Conservation (phyloP, 2,329 filamentous ascomycete genomes). For the Pseudogymnoascus sp. region DNA sequence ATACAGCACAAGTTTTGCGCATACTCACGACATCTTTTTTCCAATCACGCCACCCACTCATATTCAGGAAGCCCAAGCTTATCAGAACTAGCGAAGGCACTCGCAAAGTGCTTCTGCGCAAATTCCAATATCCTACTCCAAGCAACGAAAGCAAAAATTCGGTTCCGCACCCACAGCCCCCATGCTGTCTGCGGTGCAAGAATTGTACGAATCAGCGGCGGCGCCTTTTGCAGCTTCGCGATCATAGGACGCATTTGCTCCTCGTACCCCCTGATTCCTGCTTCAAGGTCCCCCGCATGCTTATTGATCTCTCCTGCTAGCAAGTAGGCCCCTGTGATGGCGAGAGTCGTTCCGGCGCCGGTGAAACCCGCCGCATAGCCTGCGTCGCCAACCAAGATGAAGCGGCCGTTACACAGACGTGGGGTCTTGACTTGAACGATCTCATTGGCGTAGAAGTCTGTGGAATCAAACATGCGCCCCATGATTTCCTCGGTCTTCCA, state of each 20-base stretch:
- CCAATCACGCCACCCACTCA: slow-evolving; percentile 17
- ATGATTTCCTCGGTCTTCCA: slow-evolving; percentile 35
- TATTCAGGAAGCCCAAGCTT: slow-evolving; percentile 33
- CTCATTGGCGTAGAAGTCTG: slow-evolving; percentile 33
- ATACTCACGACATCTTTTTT: slow-evolving; percentile 11
- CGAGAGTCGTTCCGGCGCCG: slow-evolving; percentile 34
- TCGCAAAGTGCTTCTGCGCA: slow-evolving; percentile 25
- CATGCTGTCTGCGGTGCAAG: slow-evolving; percentile 37
- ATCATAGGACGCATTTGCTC: slow-evolving; percentile 29
- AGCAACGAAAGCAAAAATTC: slow-evolving; percentile 32
- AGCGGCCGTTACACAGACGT: slow-evolving; percentile 23
- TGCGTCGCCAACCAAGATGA: slow-evolving; percentile 23
- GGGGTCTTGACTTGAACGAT: slow-evolving; percentile 33
- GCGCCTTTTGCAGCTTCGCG: slow-evolving; percentile 21
- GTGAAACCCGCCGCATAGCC: slow-evolving; percentile 34
- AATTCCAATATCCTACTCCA: slow-evolving; percentile 30
- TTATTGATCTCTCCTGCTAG: slow-evolving; percentile 36
- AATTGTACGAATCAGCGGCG: slow-evolving; percentile 27
- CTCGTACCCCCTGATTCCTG: slow-evolving; percentile 30
- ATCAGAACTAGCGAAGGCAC: slow-evolving; percentile 25
- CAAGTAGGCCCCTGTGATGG: slow-evolving; percentile 36
- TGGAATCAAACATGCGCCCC: slow-evolving; percentile 27
- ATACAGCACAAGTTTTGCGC: neutral
- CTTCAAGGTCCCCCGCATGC: slow-evolving; percentile 25
- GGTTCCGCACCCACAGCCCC: slow-evolving; percentile 38